A percentile compares a stretch with the other conserved stretches of the same genome.
phyloP scores from a whole-genome alignment of 148 eudicot genomes.

The Rhododendron kiyosumense region DNA sequence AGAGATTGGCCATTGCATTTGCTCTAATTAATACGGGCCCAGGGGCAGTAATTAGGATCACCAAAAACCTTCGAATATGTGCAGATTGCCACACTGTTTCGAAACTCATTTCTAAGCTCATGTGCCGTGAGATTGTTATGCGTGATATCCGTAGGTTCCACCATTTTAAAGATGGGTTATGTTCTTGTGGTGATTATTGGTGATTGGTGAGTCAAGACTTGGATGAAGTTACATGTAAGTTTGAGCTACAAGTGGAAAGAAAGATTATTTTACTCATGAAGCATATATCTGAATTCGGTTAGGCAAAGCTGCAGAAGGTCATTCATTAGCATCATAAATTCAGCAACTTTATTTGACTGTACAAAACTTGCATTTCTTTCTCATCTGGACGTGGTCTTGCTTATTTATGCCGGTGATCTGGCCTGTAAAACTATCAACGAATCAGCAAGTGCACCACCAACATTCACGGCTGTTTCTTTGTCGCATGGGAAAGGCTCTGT shows the following conservation, averaged over 20 bases:
- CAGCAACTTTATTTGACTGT: neutral
- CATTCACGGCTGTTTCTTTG: conserved; percentile 53
- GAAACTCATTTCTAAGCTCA: conserved; percentile 12
- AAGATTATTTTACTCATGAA: neutral
- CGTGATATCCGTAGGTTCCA: conserved; percentile 11
- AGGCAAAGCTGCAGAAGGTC: neutral
- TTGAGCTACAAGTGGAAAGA: neutral
- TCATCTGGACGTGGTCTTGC: conserved; percentile 9
- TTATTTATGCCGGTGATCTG: conserved; percentile 13
- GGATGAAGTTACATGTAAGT: neutral
- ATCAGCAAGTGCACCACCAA: conserved; percentile 40
- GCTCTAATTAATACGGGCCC: conserved; percentile 9
- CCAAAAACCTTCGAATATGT: conserved; percentile 13
- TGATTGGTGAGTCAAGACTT: conserved; percentile 7
- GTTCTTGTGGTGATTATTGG: conserved; percentile 19
- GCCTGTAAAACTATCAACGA: conserved; percentile 22
- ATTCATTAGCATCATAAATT: neutral
- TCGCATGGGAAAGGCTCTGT: conserved; percentile 49
- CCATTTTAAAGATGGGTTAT: conserved; percentile 7
- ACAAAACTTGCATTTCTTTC: neutral
- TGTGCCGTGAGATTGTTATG: conserved; percentile 11
- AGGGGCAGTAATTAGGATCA: conserved; percentile 10
- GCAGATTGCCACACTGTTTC: conserved; percentile 10
- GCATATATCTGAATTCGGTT: neutral
- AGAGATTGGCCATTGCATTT: conserved; percentile 13